A percentile compares a stretch with the other conserved stretches of the same genome.
Evolutionary conservation across 2,329 filamentous ascomycete genomes (phyloP).

Genomic region (Colletotrichum cereale): DNA sequence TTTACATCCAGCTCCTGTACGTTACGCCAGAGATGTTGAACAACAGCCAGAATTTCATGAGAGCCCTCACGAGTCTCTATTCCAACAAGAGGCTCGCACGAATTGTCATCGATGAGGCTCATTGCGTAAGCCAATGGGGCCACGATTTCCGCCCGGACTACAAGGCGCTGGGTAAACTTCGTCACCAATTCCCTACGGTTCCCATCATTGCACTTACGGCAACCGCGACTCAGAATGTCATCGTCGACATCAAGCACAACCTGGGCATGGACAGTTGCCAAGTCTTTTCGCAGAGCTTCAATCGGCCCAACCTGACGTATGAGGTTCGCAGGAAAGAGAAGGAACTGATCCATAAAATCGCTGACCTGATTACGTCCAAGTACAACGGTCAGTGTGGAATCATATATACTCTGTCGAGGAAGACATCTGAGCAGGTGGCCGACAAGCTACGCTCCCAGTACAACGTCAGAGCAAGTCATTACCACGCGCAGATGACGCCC

Average conservation of each 20-base stretch:
- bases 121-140: constrained; percentile 99
- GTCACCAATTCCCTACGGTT: constrained; percentile 79
- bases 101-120: constrained; percentile 98
- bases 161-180: constrained; percentile 83
- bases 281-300: constrained; percentile 93
- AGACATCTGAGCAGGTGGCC: constrained; percentile 85
- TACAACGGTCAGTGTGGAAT: constrained; percentile 86
- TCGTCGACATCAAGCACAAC: constrained; percentile 90
- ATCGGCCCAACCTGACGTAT: constrained; percentile 93
- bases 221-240: constrained; percentile 93
- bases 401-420: constrained; percentile 90
- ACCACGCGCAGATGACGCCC: constrained; percentile 83
- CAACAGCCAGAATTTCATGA: constrained; percentile 79
- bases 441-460: constrained; percentile 70
- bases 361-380: constrained; percentile 75
- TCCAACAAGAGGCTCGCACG: constrained; percentile 80
- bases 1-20: constrained; percentile 88
- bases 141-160: constrained; percentile 98
- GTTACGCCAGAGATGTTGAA: constrained; percentile 97
- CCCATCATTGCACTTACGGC: constrained; percentile 96
- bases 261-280: constrained; percentile 85
- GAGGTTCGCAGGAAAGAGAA: constrained; percentile 78
- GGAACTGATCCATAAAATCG: constrained; percentile 60
- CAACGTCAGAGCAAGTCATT: constrained; percentile 82
- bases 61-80: constrained; percentile 77